These are phyloP conservation scores for Castanopsis chinensis DNA, from an alignment of 306 rosid genomes.

Conservation along the genomic window DNA sequence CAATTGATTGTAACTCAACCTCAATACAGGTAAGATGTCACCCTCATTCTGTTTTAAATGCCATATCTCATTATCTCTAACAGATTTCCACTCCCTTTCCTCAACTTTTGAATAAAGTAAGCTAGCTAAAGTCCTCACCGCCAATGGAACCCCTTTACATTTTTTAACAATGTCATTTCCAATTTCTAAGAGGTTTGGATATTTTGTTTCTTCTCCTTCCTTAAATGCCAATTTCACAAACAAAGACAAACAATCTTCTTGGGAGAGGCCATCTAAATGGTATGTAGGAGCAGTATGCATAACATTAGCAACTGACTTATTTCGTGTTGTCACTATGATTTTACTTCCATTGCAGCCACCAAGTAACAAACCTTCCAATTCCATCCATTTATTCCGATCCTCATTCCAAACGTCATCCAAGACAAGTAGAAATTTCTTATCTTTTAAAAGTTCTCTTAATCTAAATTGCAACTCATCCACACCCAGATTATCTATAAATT, in stretches of 20 bases:
- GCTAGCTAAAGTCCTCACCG: slow-evolving; percentile 1
- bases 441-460: background rate
- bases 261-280: too few species aligned
- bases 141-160: slow-evolving; percentile 22
- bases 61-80: slow-evolving; percentile 24
- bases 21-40: slow-evolving; percentile 3
- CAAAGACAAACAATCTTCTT: slow-evolving; percentile 8
- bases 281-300: too few species aligned
- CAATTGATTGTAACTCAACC: slow-evolving; percentile 15
- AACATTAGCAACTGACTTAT: too few species aligned
- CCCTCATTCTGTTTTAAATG: background rate
- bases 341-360: background rate
- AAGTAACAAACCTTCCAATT: background rate
- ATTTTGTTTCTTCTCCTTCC: background rate
- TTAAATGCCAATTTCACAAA: slow-evolving; percentile 16
- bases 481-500: too few species aligned
- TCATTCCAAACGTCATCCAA: slow-evolving; percentile 2
- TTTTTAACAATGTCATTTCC: slow-evolving; percentile 6
- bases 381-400: background rate
- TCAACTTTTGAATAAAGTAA: background rate
- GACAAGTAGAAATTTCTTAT: background rate
- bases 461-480: background rate
- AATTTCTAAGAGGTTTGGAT: background rate
- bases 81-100: background rate
- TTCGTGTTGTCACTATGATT: background rate